phyloP scores from a whole-genome alignment of 2,329 filamentous ascomycete genomes.

The Coniochaeta pulveracea region DNA sequence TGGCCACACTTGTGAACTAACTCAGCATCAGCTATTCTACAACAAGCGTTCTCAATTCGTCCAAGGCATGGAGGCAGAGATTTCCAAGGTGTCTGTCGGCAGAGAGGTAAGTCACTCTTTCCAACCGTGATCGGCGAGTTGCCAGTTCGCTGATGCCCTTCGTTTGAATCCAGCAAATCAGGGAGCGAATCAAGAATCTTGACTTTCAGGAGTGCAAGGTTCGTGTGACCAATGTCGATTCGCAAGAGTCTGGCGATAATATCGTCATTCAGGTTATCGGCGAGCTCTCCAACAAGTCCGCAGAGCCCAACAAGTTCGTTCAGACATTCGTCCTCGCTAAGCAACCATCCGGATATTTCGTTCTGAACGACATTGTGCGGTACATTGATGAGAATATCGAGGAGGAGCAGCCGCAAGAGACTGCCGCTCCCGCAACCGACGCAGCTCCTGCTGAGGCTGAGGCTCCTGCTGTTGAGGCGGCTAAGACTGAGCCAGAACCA shows the following conservation, averaged over 20 bases:
- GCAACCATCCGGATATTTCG: slow-evolving; percentile 95
- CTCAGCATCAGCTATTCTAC: slow-evolving; percentile 64
- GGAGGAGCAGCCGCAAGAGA: slow-evolving; percentile 51
- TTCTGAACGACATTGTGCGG: slow-evolving; percentile 95
- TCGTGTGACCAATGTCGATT: slow-evolving; percentile 94
- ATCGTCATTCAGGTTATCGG: slow-evolving; percentile 98
- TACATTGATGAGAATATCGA: slow-evolving; percentile 82
- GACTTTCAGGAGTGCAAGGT: slow-evolving; percentile 98
- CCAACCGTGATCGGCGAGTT: background rate
- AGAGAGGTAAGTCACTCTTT: slow-evolving; percentile 54
- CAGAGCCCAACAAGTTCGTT: slow-evolving; percentile 88
- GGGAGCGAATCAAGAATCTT: slow-evolving; percentile 85
- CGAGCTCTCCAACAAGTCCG: slow-evolving; percentile 89
- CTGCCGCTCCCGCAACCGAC: slow-evolving; percentile 16
- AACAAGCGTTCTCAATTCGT: slow-evolving; percentile 93
- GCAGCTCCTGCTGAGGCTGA: background rate
- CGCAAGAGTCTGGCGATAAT: slow-evolving; percentile 82
- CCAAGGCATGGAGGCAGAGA: slow-evolving; percentile 81
- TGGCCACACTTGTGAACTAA: background rate
- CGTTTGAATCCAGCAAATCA: slow-evolving; percentile 46
- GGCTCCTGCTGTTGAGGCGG: background rate
- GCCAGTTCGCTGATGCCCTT: no score
- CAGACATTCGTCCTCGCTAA: slow-evolving; percentile 96
- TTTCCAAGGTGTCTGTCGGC: slow-evolving; percentile 75
- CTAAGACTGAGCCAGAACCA: slow-evolving; percentile 9